Base-by-base conservation (phyloP, 2,329 filamentous ascomycete species). In the Aspergillus amoenus region DNA sequence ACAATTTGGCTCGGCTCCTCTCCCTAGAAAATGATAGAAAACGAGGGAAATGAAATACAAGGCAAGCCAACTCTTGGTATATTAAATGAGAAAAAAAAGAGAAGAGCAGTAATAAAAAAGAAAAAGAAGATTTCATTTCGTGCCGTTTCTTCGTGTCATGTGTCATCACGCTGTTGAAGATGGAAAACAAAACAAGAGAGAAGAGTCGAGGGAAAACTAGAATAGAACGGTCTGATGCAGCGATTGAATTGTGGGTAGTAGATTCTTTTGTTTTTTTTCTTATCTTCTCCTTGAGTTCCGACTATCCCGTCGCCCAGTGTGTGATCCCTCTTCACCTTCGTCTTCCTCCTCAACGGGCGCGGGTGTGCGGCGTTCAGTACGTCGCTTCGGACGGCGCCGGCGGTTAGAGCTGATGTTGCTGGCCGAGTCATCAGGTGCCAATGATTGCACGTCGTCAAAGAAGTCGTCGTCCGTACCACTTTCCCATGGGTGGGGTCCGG, bases 391-490 rank as follows among this genome's bases (percentile, higher is more conserved):
- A 42, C 76, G 70, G 30, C 78, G 71, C 22, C 73, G 69, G 45
- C 78, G 68, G 46, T 74, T 76, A n/a, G 76, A 76, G 59, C 75
- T 78, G 49, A 81, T 77, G 44, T 81, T 81, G 60, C 78, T 81
- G 9, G 79, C 79, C 21, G 75, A 78, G 64, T 81, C 79, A 59
- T 80, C 79, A 1, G 79, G 78, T 7, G 75, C 76, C 39, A 81
- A 67, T 4, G 76, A 78, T 21, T 73, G 66, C 8, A 70, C 72
- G 53, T 81, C 79, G 52, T 78, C 78, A 15, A 77, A 67, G 41
- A 75, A 74, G 44, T 78, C 77, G 52, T 79, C 76, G 37, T 78
- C 78, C 0, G 70, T 71, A 15, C 75, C 75, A 41, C 70, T 72
- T 17, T 79, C 77, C 70, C 73, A 76, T 9, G 60, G 61, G 5